Conservation (phyloP, 768 basidiomycete genomes). For the Termitomyces sp. region DNA sequence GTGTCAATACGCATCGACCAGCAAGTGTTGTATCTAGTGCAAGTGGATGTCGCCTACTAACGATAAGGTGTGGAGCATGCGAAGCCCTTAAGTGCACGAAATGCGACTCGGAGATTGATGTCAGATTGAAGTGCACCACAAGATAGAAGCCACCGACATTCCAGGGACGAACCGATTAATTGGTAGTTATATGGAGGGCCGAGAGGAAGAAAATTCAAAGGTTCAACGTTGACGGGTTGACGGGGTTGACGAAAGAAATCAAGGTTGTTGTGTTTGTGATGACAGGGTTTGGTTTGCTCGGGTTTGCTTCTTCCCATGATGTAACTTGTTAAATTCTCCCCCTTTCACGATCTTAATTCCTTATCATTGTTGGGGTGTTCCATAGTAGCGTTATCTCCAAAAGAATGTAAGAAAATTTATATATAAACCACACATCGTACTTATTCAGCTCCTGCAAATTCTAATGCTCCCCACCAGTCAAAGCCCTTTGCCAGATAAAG, state of each 20-base stretch:
- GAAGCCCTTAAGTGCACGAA: no score
- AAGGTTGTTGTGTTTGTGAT: no score
- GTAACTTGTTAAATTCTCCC: background rate
- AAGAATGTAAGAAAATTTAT: constrained; percentile 1
- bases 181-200: no score
- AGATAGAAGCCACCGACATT: background rate
- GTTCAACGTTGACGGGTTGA: background rate
- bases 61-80: background rate
- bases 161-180: background rate
- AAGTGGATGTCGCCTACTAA: background rate
- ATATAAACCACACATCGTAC: background rate
- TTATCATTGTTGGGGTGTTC: background rate
- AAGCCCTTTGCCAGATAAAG: background rate
- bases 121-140: background rate
- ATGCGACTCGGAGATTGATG: no score
- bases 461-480: constrained; percentile 1
- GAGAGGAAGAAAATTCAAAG: background rate
- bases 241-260: no score
- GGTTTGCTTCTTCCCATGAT: background rate
- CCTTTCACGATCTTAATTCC: background rate
- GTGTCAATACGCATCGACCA: background rate
- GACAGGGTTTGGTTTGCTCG: background rate
- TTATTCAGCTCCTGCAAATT: background rate
- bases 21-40: background rate
- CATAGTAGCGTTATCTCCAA: background rate